Evolutionary conservation across 345 rosid species (phyloP).

Genomic region (Mercurialis annua): DNA sequence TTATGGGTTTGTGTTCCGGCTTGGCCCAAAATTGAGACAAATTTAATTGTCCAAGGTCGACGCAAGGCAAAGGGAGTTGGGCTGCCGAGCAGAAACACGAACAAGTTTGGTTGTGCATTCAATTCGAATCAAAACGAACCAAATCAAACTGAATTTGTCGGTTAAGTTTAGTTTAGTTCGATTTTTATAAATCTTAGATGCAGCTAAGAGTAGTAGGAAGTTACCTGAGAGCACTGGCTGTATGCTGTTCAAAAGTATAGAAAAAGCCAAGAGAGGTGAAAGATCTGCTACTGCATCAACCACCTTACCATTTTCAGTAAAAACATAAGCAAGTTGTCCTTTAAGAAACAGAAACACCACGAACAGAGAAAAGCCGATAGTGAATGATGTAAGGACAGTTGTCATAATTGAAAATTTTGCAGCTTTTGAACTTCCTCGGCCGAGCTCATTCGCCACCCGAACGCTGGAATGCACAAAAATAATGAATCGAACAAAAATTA

Average conservation of each 20-base stretch:
- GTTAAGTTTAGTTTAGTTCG: too few species aligned
- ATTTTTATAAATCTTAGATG: not conserved
- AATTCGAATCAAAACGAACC: too few species aligned
- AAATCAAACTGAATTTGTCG: too few species aligned
- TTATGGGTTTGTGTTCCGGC: too few species aligned
- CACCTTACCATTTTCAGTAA: constrained; percentile 50
- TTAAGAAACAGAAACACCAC: constrained; percentile 43
- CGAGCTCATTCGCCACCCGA: constrained; percentile 80
- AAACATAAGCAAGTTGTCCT: constrained; percentile 60
- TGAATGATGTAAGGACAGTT: constrained; percentile 46
- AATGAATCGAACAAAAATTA: not conserved
- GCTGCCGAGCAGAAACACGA: too few species aligned
- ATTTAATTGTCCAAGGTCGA: too few species aligned
- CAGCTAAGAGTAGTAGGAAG: not conserved
- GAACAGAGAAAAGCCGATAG: constrained; percentile 47
- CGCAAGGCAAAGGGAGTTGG: too few species aligned
- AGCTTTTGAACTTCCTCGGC: constrained; percentile 55
- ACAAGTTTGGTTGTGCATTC: too few species aligned
- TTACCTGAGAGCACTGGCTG: constrained; percentile 87
- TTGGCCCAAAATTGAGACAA: too few species aligned
- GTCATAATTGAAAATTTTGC: constrained; percentile 50
- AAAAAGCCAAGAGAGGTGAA: constrained; percentile 63
- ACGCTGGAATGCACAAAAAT: constrained; percentile 41
- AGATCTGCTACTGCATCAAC: constrained; percentile 59
- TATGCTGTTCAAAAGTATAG: constrained; percentile 73